These are phyloP conservation scores for Neonectria magnoliae DNA, from an alignment of 2,329 filamentous ascomycete species.

Conservation along the genomic window DNA sequence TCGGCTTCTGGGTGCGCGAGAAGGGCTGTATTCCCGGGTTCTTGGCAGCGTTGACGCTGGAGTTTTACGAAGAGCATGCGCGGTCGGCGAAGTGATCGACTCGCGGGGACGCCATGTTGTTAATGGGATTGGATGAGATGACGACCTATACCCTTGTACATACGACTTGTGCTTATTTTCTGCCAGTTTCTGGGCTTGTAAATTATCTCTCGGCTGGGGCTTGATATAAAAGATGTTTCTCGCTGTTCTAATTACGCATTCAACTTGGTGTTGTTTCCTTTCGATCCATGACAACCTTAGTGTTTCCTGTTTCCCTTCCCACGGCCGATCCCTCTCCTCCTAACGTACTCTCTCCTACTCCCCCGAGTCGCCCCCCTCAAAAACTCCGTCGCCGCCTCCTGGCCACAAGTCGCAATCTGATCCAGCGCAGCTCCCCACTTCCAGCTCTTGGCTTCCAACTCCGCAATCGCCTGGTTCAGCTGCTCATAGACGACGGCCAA, in stretches of 20 bases:
- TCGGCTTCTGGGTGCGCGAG: conserved; percentile 96
- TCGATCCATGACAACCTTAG: not conserved
- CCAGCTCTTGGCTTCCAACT: not conserved
- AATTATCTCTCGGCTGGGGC: not conserved
- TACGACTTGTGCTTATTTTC: conserved; percentile 3
- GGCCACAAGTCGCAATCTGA: not conserved
- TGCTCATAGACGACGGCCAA: not conserved
- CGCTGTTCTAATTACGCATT: not conserved
- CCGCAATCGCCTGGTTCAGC: not conserved
- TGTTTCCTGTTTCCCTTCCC: not conserved
- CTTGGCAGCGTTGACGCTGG: conserved; percentile 87
- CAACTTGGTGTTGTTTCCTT: not conserved
- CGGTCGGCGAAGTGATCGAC: conserved; percentile 30
- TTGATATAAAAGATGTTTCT: not conserved
- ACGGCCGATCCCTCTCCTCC: not conserved
- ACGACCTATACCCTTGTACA: conserved; percentile 40
- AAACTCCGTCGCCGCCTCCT: not conserved
- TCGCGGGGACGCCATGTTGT: conserved; percentile 1
- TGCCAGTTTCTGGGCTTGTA: conserved; percentile 8
- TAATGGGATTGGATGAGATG: conserved; percentile 32
- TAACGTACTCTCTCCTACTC: not conserved
- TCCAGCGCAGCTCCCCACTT: not conserved
- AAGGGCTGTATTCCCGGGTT: conserved; percentile 95
- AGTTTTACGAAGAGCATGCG: conserved; percentile 83
- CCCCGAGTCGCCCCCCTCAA: not conserved